Conservation (phyloP, 176 grass and related monocot species). For the Phoenix roebelenii region DNA sequence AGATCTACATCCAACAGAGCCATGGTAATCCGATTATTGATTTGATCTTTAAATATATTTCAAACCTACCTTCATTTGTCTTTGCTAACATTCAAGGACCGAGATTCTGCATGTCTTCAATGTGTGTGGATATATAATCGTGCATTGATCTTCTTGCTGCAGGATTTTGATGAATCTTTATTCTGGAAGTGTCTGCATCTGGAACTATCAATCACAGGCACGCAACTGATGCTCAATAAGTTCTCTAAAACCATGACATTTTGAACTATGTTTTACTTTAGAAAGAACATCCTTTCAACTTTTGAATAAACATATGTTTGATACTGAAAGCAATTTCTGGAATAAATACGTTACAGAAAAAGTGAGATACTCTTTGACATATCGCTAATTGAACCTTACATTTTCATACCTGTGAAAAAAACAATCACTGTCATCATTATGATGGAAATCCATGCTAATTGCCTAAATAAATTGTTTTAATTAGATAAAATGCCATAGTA, state of each 20-base stretch:
- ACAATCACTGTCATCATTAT: no score
- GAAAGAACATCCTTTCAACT: no score
- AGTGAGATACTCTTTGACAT: no score
- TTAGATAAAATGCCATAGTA: no score
- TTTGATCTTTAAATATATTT: constrained; percentile 7
- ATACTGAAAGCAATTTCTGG: no score
- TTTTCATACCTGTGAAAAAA: no score
- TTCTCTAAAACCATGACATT: neutral
- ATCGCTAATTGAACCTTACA: no score
- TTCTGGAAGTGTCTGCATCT: constrained; percentile 92
- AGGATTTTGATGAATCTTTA: constrained; percentile 93
- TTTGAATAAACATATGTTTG: no score
- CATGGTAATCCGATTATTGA: constrained; percentile 52
- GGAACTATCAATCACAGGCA: constrained; percentile 94
- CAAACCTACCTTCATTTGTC: neutral
- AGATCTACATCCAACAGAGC: constrained; percentile 95
- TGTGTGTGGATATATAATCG: neutral
- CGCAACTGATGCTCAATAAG: neutral
- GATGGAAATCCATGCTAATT: no score
- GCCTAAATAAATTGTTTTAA: no score
- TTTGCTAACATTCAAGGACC: neutral
- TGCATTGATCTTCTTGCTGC: constrained; percentile 8
- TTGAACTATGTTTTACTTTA: no score
- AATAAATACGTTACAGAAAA: no score
- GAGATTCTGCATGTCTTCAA: neutral